Conservation (phyloP, 202 grass and related monocot species). For the Carex arenaria region DNA sequence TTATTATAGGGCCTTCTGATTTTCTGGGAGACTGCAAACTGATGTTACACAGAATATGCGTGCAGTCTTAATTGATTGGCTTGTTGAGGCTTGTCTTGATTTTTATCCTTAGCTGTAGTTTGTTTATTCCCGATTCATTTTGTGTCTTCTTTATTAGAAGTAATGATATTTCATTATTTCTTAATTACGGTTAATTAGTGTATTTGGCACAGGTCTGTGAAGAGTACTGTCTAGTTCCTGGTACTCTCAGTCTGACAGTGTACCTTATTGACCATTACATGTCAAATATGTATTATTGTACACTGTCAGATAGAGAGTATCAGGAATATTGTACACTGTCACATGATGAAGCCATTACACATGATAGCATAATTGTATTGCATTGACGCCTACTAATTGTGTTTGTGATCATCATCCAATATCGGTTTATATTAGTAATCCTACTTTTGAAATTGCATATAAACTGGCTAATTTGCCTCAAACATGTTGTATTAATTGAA, state of each 20-base stretch:
- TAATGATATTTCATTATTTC: neutral
- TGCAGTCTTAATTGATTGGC: constrained; percentile 85
- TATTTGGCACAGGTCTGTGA: constrained; percentile 61
- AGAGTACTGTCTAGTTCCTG: constrained; percentile 80
- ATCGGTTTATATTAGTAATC: neutral
- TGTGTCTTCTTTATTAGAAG: neutral
- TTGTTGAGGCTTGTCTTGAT: constrained; percentile 66
- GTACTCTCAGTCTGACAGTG: constrained; percentile 87
- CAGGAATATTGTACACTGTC: too few species aligned
- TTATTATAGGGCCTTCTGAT: constrained; percentile 75
- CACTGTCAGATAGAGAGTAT: too few species aligned
- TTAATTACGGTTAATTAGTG: neutral
- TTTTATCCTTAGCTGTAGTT: constrained; percentile 11
- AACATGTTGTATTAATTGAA: constrained; percentile 2
- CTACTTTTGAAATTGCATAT: neutral
- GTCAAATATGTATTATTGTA: too few species aligned
- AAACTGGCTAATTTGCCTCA: neutral
- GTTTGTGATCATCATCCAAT: neutral
- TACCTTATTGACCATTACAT: constrained; percentile 46
- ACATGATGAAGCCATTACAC: too few species aligned
- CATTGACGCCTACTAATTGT: neutral
- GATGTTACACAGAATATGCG: constrained; percentile 78
- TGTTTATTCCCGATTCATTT: constrained; percentile 13
- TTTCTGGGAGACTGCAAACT: constrained; percentile 69
- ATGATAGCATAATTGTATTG: neutral